Conservation (phyloP, 306 rosid species). For the Crataegus laevigata region DNA sequence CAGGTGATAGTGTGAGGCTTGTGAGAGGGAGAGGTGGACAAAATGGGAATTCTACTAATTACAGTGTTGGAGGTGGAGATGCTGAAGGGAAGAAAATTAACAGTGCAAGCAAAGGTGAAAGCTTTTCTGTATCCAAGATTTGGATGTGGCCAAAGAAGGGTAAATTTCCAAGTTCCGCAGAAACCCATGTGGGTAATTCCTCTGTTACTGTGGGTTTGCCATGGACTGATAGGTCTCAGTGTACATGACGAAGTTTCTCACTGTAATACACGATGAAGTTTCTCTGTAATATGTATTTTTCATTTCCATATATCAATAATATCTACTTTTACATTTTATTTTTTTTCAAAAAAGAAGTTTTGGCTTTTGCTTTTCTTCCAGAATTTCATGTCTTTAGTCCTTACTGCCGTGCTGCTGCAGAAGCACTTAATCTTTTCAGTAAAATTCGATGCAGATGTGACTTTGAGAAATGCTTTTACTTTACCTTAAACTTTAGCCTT, state of each 20-base stretch:
- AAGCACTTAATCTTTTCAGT: slow-evolving; percentile 15
- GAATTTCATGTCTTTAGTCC: slow-evolving; percentile 21
- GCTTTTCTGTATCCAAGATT: slow-evolving; percentile 86
- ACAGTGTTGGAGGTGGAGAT: slow-evolving; percentile 45
- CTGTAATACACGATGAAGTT: slow-evolving; percentile 29
- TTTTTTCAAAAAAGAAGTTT: background rate
- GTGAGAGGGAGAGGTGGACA: slow-evolving; percentile 47
- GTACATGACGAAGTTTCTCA: slow-evolving; percentile 30
- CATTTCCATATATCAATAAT: background rate
- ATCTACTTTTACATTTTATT: background rate
- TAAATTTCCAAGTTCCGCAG: slow-evolving; percentile 46
- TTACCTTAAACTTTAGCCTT: background rate
- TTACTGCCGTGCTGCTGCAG: slow-evolving; percentile 18
- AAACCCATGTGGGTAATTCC: slow-evolving; percentile 38
- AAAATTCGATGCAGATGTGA: background rate
- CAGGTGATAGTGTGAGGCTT: slow-evolving; percentile 48
- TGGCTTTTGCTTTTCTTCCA: slow-evolving; percentile 4
- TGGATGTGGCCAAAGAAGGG: slow-evolving; percentile 92
- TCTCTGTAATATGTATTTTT: background rate
- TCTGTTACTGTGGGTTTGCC: slow-evolving; percentile 39
- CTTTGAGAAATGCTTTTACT: slow-evolving; percentile 13
- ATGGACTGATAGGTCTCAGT: slow-evolving; percentile 41
- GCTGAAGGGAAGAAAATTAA: slow-evolving; percentile 60
- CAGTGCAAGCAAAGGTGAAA: slow-evolving; percentile 71
- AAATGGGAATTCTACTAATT: slow-evolving; percentile 35